Evolutionary conservation across 1,139 yeast genomes (phyloP).

Genomic region (Kodamaea alishanica): DNA sequence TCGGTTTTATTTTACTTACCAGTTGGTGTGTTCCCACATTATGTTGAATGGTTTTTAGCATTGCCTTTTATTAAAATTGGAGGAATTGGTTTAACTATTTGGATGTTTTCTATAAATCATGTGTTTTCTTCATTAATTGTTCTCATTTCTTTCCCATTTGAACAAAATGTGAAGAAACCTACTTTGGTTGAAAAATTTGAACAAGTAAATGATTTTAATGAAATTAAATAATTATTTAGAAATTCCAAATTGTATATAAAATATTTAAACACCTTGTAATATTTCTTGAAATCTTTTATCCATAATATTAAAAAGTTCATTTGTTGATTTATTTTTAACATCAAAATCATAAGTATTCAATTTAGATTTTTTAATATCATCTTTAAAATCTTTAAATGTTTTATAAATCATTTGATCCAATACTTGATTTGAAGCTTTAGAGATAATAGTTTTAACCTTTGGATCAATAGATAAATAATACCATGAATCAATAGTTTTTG

Average conservation of each 20-base stretch:
- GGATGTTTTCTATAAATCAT: slow-evolving; percentile 42
- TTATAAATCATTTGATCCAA: slow-evolving; percentile 11
- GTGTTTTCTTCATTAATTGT: slow-evolving; percentile 29
- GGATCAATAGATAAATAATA: slow-evolving; percentile 24
- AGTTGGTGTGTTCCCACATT: slow-evolving; percentile 51
- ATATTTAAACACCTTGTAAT: slow-evolving; percentile 1
- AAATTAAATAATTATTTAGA: slow-evolving; percentile 3
- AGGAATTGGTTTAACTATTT: slow-evolving; percentile 48
- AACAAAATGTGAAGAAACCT: slow-evolving; percentile 24
- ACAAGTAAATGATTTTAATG: slow-evolving; percentile 2
- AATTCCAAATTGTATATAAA: background rate
- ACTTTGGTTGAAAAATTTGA: slow-evolving; percentile 1
- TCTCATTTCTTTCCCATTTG: slow-evolving; percentile 29
- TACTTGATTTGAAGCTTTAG: background rate
- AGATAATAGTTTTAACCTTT: slow-evolving; percentile 1
- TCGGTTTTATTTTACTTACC: slow-evolving; percentile 61
- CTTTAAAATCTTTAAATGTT: slow-evolving; percentile 17
- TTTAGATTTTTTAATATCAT: slow-evolving; percentile 19
- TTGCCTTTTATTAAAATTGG: slow-evolving; percentile 60
- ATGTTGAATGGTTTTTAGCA: slow-evolving; percentile 54
- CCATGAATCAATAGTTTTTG: slow-evolving; percentile 47
- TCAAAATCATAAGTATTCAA: slow-evolving; percentile 23
- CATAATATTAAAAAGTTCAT: slow-evolving; percentile 25
- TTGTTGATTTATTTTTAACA: slow-evolving; percentile 8
- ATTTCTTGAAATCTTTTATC: slow-evolving; percentile 19